Conservation (phyloP, 106 monocot genomes). For the Dioscorea dumetorum region DNA sequence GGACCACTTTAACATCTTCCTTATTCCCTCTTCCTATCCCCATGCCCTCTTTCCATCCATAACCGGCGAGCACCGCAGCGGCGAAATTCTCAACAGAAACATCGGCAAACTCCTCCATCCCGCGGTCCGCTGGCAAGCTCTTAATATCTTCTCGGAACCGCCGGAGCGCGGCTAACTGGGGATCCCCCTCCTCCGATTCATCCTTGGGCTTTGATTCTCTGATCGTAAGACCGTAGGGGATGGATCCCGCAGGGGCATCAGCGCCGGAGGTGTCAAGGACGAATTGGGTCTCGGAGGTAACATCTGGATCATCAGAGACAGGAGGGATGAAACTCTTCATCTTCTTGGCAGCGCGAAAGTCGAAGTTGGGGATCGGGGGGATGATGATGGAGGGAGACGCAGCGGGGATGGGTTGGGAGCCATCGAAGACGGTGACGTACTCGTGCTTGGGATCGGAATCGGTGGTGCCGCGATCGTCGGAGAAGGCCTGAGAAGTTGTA, state of each 20-base stretch:
- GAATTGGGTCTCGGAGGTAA: conserved; percentile 10
- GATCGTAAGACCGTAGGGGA: conserved; percentile 62
- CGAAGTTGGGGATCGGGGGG: conserved; percentile 67
- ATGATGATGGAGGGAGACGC: conserved; percentile 24
- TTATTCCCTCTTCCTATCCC: conserved; percentile 58
- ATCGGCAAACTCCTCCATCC: conserved; percentile 68
- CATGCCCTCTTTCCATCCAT: conserved; percentile 81
- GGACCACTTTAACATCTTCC: conserved; percentile 54
- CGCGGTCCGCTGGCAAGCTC: conserved; percentile 57
- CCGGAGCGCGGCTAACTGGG: conserved; percentile 7
- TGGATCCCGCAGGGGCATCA: conserved; percentile 10
- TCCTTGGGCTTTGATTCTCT: conserved; percentile 9
- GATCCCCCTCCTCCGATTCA: not conserved
- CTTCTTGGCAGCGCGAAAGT: conserved; percentile 28
- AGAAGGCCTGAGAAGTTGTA: conserved; percentile 9
- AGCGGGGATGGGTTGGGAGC: conserved; percentile 40
- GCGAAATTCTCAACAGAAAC: conserved; percentile 61
- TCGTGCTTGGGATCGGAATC: conserved; percentile 19
- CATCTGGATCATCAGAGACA: conserved; percentile 5
- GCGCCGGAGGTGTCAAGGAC: conserved; percentile 46
- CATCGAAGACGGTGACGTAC: conserved; percentile 83
- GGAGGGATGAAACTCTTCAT: conserved; percentile 49
- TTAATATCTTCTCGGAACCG: conserved; percentile 40
- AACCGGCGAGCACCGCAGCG: conserved; percentile 57
- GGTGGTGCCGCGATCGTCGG: not conserved